phyloP scores from a whole-genome alignment of 192 early-diverging fungal species.

The Rhizophagus prolifer region DNA sequence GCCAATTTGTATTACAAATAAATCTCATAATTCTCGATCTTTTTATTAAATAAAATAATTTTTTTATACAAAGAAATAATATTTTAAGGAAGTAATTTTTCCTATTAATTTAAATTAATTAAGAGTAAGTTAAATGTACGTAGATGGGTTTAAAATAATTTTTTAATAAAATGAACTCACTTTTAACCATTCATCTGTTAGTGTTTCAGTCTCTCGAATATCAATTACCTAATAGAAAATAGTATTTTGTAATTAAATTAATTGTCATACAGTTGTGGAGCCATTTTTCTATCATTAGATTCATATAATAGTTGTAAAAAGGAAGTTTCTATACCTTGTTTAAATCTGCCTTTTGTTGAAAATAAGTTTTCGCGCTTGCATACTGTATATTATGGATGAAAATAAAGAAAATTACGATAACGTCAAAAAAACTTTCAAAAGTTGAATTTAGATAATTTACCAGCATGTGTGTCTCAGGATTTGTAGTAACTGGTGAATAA shows the following conservation, averaged over 20 bases:
- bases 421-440: slow-evolving; percentile 11
- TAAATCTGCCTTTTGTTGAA: slow-evolving; percentile 59
- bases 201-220: slow-evolving; percentile 62
- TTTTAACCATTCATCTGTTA: slow-evolving; percentile 69
- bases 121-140: background rate
- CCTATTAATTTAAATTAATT: background rate
- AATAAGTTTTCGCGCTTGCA: slow-evolving; percentile 62
- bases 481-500: slow-evolving; percentile 54
- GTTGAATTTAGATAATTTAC: background rate
- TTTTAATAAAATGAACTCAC: background rate
- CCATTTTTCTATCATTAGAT: too few species aligned
- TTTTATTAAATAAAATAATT: too few species aligned
- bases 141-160: background rate
- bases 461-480: slow-evolving; percentile 48
- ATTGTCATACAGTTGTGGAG: too few species aligned
- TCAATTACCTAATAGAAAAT: slow-evolving; percentile 57
- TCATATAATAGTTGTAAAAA: background rate
- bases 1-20: too few species aligned
- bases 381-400: slow-evolving; percentile 42
- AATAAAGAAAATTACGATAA: background rate
- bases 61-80: background rate
- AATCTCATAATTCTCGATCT: too few species aligned
- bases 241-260: too few species aligned
- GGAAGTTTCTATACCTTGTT: slow-evolving; percentile 56
- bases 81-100: background rate